Conservation (phyloP, 2,329 filamentous ascomycete genomes). For the Dactylellina cionopaga region DNA sequence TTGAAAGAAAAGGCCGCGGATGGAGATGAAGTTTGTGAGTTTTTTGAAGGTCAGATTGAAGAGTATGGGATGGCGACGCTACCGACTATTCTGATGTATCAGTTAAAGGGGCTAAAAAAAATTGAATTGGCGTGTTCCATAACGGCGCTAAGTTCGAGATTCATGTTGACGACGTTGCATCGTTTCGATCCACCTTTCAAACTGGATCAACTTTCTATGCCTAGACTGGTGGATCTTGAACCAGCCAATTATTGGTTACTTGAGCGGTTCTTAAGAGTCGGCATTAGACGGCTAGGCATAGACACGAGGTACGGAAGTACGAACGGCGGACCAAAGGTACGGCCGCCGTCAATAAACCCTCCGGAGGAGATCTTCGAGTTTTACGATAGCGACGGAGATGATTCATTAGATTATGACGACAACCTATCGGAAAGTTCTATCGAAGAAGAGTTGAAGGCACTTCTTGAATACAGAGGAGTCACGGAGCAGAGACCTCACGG, state of each 20-base stretch:
- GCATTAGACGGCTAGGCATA: constrained; percentile 7
- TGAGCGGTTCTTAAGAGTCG: constrained; percentile 2
- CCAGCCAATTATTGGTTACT: constrained; percentile 19
- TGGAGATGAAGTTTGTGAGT: constrained; percentile 2
- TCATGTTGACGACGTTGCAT: constrained; percentile 23
- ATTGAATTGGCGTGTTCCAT: constrained; percentile 25
- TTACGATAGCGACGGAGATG: neutral
- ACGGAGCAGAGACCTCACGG: too few relatives aligned
- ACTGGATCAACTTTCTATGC: neutral
- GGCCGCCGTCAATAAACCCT: neutral
- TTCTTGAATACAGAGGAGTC: neutral
- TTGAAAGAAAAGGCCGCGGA: neutral
- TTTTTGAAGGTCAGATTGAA: constrained; percentile 22
- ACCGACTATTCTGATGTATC: constrained; percentile 33
- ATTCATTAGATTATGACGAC: neutral
- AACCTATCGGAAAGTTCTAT: neutral
- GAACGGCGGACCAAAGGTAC: neutral
- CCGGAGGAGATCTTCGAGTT: neutral
- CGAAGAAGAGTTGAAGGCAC: constrained; percentile 7
- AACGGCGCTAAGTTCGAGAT: constrained; percentile 13
- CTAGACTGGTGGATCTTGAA: constrained; percentile 23
- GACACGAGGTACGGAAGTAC: constrained; percentile 30
- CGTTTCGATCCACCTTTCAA: constrained; percentile 25
- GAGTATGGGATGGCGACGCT: constrained; percentile 22
- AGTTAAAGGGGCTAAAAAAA: neutral